Evolutionary conservation across 164 flowering plant genomes (phyloP), one percentile per base, ranked within the genome.

Genomic region (Piper betle): DNA sequence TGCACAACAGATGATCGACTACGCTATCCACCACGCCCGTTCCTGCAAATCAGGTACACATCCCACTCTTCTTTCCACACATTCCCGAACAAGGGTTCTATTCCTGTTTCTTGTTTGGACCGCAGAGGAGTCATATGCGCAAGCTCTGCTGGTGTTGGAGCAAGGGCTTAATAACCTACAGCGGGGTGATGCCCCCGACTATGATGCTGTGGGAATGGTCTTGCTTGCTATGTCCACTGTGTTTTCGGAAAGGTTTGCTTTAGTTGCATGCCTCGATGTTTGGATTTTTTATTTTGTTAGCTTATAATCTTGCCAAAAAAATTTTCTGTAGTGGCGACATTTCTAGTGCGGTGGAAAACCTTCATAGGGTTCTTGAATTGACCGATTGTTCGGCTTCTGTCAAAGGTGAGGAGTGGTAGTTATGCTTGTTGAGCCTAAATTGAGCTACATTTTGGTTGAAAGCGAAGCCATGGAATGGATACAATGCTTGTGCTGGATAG

Each of bases 221-320:
- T 67, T 82, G 15, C 82, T 89, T 13, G 94, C 93, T 39, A 85
- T 90, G 82, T 79, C 96, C 37, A 81, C 78, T 42, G 69, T 92
- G n/a, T 63, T 79, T 43, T 75, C 67, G 58, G 86, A 86, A 77
- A 87, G 96, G 98, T 88, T 50, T 37, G 52, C 43, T 2, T 7
- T 20, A 5, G 5, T 33, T 46, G 16, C 2, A 46, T 15, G 17
- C 19, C 38, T 13, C 16, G 40, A 9, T n/a, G 13, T 57, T 62
- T 67, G 55, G 39, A 54, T 59, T 37, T 37, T 38, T 17, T 3
- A 3, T 40, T 58, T 10, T 11, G 39, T 58, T 10, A 3, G 9
- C 5, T 39, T 37, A 37, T 15, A 15, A 37, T 15, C 4, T n/a
- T n/a, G n/a, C n/a, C n/a, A n/a, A n/a, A n/a, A n/a, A n/a, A n/a